These are phyloP conservation scores for Phalaenopsis equestris DNA, from an alignment of 106 monocot genomes.

Conservation along the genomic window DNA sequence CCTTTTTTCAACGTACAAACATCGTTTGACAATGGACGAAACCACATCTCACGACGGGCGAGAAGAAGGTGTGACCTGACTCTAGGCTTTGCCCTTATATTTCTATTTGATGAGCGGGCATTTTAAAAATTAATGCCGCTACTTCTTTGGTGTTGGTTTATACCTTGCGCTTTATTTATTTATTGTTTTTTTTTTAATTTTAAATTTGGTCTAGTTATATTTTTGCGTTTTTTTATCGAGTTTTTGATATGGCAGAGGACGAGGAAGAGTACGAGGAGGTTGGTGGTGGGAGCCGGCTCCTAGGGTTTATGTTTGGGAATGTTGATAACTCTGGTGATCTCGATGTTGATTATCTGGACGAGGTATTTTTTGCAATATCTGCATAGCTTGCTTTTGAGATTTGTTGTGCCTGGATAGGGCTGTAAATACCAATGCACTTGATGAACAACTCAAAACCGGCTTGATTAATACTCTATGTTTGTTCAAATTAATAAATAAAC, in stretches of 20 bases:
- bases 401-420: not conserved
- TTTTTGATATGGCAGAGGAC: conserved; percentile 39
- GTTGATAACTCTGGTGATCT: conserved; percentile 84
- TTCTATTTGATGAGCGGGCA: not conserved
- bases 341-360: conserved; percentile 94
- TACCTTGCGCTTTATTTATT: not conserved
- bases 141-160: not conserved
- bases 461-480: too few relatives aligned
- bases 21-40: not conserved
- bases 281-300: conserved; percentile 43
- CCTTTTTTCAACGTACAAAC: not conserved
- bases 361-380: conserved; percentile 37
- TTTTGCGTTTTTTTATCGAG: not conserved
- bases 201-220: not conserved
- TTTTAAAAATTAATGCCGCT: not conserved
- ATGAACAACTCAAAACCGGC: too few relatives aligned
- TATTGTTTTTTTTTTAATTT: not conserved
- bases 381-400: not conserved
- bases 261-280: conserved; percentile 79
- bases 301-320: conserved; percentile 99
- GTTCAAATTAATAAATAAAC: too few relatives aligned
- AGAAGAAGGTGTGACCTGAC: conserved; percentile 1
- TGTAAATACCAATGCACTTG: too few relatives aligned
- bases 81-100: not conserved
- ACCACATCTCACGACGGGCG: not conserved